phyloP scores from a whole-genome alignment of 2,329 filamentous ascomycete genomes.

The Aschersonia sp. region DNA sequence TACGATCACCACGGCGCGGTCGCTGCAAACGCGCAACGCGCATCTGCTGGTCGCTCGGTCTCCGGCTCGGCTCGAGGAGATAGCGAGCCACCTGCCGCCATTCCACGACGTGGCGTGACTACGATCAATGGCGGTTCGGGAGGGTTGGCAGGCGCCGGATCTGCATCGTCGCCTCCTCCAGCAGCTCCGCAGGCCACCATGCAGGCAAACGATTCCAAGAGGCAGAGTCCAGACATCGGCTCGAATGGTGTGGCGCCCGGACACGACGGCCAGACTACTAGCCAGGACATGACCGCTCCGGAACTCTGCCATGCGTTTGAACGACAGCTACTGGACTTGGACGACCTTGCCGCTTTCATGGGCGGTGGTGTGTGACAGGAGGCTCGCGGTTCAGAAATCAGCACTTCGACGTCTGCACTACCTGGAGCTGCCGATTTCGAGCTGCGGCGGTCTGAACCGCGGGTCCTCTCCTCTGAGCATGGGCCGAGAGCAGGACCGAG shows the following conservation, averaged over 20 bases:
- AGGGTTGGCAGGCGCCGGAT: conserved; percentile 30
- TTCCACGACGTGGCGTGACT: conserved; percentile 36
- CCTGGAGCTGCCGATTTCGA: no score
- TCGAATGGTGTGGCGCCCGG: conserved; percentile 12
- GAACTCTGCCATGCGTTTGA: conserved; percentile 46
- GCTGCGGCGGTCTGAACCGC: no score
- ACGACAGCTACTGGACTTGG: conserved; percentile 43
- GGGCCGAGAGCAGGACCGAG: no score
- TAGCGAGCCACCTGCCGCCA: conserved; percentile 36
- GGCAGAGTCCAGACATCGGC: conserved; percentile 16
- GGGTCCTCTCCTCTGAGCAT: no score
- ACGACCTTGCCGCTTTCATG: conserved; percentile 49
- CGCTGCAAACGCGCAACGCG: conserved; percentile 13
- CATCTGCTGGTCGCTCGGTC: conserved; percentile 18
- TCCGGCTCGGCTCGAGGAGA: conserved; percentile 30
- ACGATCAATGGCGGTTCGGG: conserved; percentile 44
- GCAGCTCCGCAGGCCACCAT: conserved; percentile 9
- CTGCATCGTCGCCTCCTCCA: conserved; percentile 25
- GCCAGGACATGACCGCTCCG: conserved; percentile 41
- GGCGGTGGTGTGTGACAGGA: conserved; percentile 38
- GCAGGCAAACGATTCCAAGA: conserved; percentile 20
- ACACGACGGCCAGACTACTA: conserved; percentile 19
- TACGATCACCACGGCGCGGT: conserved; percentile 30
- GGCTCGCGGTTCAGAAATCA: background rate
- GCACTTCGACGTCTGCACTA: background rate